These are phyloP conservation scores for Pythium sukuiense DNA, from an alignment of 352 stramenopile species.

Conservation along the genomic window DNA sequence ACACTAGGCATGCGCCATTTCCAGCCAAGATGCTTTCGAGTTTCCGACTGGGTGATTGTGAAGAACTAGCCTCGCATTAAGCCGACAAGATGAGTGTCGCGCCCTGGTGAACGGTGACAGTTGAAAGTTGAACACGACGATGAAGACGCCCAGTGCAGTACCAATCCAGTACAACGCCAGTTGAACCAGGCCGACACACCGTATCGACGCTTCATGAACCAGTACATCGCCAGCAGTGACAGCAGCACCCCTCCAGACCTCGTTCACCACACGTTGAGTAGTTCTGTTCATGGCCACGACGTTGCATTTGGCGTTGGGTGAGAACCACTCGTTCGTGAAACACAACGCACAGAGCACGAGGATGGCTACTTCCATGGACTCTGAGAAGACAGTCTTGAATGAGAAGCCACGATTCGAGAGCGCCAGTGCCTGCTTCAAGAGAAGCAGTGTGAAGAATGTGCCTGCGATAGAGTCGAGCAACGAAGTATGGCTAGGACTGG, in stretches of 20 bases:
- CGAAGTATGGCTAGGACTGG: too few species aligned
- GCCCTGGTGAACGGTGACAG: conserved; percentile 17
- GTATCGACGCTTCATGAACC: conserved; percentile 28
- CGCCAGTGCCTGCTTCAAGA: too few species aligned
- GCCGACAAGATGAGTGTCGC: background rate
- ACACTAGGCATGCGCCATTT: too few species aligned
- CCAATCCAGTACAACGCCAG: conserved; percentile 37
- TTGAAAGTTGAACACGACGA: conserved; percentile 10
- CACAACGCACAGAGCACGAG: conserved; percentile 3
- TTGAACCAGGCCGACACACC: conserved; percentile 27
- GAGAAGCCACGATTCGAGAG: too few species aligned
- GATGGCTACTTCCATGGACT: conserved; percentile 23
- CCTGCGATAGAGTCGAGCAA: too few species aligned
- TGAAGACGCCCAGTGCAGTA: conserved; percentile 34
- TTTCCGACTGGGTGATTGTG: too few species aligned
- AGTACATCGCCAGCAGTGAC: conserved; percentile 29
- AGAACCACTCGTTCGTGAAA: background rate
- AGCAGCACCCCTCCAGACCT: conserved; percentile 25
- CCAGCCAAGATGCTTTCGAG: too few species aligned
- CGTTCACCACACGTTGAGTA: too few species aligned
- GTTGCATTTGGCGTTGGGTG: conserved; percentile 19
- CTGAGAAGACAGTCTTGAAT: conserved; percentile 6
- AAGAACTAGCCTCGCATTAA: background rate
- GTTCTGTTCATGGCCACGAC: conserved; percentile 1
- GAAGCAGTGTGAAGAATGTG: too few species aligned